Base-by-base conservation (phyloP, 176 grass and related monocot genomes). In the Carex scoparia region DNA sequence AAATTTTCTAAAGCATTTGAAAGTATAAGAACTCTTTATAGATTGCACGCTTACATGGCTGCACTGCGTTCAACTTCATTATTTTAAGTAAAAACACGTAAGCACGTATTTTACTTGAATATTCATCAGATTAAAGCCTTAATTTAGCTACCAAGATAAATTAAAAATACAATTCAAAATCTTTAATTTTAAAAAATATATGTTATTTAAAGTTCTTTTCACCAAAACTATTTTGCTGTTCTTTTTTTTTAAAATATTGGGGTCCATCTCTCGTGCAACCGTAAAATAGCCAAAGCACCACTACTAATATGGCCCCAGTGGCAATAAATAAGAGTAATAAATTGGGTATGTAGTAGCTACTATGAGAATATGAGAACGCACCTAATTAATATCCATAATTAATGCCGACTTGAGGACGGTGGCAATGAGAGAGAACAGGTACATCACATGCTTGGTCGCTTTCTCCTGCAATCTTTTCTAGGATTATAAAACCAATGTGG, bases 271-370 rank as follows among this genome's bases (percentile, higher is more conserved):
- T 19, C 27, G 33, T 38, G 54, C 55, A 40, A 61, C 78, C 58
- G 19, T 64, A 82, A 82, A 65, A 6, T 12, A 42, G 27, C 2
- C 62, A 10, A 66, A 82, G 42, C 40, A 65, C 14, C 19, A 66
- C 32, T 66, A 48, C 40, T 53, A 61, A 81, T 48, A 15, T 5
- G 19, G 63, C 42, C 53, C 60, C 54, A 66, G 37, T 63, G 46
- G 61, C 15, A 82, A 82, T 82, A 46, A 82, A 82, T 67, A 58
- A 82, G 40, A 54, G 61, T 3, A 65, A 67, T 82, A 54, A 82
- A 82, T 62, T 65, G 80, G 40, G 59, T 64, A 66, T n/a, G 9
- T 19, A 82, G 42, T 62, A 67, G 37, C 71, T 46, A 33, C 51
- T 46, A 81, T 81, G 32, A 49, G 79, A 81, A 65, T 42, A 65